Percentiles rank a stretch among this genome's conserved stretches.
Conservation (phyloP, 768 basidiomycete species). For the Boletus fagicola region DNA sequence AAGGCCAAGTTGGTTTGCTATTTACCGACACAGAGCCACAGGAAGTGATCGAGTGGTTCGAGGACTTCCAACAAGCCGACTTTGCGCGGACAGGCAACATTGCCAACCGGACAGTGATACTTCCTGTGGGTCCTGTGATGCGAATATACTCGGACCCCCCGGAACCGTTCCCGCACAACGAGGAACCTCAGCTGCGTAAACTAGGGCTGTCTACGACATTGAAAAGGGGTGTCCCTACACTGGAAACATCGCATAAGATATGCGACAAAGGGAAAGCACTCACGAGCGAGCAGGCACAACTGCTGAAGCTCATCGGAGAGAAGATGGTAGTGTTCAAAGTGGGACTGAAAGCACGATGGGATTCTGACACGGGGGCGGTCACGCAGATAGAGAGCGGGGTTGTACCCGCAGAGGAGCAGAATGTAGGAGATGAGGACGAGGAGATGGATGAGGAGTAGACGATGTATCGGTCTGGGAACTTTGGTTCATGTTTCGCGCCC, state of each 20-base stretch:
- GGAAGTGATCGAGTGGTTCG: conserved; percentile 94
- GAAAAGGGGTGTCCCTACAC: conserved; percentile 83
- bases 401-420: conserved; percentile 34
- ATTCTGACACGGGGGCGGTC: conserved; percentile 63
- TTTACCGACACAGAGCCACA: conserved; percentile 89
- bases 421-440: conserved; percentile 39
- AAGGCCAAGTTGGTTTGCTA: conserved; percentile 91
- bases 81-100: conserved; percentile 87
- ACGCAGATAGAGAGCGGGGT: conserved; percentile 51
- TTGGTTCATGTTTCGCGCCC: neutral
- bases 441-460: conserved; percentile 52
- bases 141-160: conserved; percentile 73
- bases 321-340: conserved; percentile 85
- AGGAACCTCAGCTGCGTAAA: conserved; percentile 94
- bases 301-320: conserved; percentile 88
- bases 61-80: conserved; percentile 83
- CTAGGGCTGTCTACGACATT: conserved; percentile 84
- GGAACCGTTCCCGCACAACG: conserved; percentile 93
- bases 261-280: conserved; percentile 81
- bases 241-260: conserved; percentile 75
- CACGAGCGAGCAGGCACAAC: conserved; percentile 84
- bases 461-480: neutral
- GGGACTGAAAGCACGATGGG: conserved; percentile 70
- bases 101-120: conserved; percentile 67
- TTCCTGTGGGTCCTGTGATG: conserved; percentile 87